These are phyloP conservation scores for Panus rudis DNA, from an alignment of 768 basidiomycete species.

Conservation along the genomic window DNA sequence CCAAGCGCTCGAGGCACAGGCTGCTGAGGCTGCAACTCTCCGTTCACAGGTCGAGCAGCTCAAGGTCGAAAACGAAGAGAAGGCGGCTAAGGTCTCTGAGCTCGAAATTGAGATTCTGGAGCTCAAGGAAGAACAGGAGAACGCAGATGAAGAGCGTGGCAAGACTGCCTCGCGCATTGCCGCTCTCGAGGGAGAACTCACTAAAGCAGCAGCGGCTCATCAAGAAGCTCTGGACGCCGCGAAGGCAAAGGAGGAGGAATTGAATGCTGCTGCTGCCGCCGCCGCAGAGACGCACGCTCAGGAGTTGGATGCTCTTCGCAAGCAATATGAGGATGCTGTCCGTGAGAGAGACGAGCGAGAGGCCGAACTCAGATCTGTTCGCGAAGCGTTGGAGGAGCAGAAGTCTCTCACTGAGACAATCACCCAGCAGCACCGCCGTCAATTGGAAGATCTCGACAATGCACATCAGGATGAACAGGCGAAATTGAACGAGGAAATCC, in stretches of 20 bases:
- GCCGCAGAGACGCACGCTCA: constrained; percentile 36
- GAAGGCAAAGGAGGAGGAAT: constrained; percentile 40
- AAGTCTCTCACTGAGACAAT: constrained; percentile 38
- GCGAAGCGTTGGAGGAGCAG: constrained; percentile 42
- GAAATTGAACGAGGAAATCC: constrained; percentile 48
- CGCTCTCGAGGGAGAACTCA: constrained; percentile 46
- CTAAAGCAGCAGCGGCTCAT: constrained; percentile 38
- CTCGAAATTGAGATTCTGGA: constrained; percentile 79
- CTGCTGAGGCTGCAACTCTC: constrained; percentile 35
- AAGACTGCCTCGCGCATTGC: constrained; percentile 40
- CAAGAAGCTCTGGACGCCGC: constrained; percentile 42
- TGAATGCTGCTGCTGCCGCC: constrained; percentile 32
- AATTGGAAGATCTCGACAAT: constrained; percentile 48
- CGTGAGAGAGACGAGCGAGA: constrained; percentile 40
- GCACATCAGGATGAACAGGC: constrained; percentile 41
- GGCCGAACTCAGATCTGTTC: constrained; percentile 37
- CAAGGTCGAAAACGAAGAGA: constrained; percentile 64
- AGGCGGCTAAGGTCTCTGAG: constrained; percentile 64
- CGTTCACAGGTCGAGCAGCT: constrained; percentile 44
- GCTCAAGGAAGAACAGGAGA: constrained; percentile 63
- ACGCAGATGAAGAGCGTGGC: constrained; percentile 50
- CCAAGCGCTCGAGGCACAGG: constrained; percentile 39
- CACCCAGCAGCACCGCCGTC: constrained; percentile 38
- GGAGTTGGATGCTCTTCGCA: constrained; percentile 32
- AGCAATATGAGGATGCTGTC: constrained; percentile 32